A percentile compares a stretch with the other conserved stretches of the same genome.
These are phyloP conservation scores for Eustoma russellianum DNA, from an alignment of 257 asterid species.

Conservation along the genomic window DNA sequence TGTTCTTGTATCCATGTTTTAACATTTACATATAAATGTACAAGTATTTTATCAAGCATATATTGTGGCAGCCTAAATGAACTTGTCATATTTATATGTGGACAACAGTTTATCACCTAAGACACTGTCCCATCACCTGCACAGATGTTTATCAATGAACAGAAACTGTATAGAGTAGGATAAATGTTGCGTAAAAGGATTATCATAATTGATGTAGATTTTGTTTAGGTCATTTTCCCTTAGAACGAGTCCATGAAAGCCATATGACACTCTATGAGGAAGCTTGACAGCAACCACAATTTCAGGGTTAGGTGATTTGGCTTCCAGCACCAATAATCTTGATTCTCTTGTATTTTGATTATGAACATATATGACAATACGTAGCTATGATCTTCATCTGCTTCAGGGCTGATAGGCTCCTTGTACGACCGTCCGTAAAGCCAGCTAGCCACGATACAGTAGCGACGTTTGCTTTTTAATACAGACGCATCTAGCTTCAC, in stretches of 20 bases:
- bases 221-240: conserved; percentile 35
- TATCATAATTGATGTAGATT: no score
- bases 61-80: no score
- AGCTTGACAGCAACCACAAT: conserved; percentile 53
- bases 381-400: conserved; percentile 70
- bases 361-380: conserved; percentile 49
- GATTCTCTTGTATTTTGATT: conserved; percentile 62
- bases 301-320: conserved; percentile 53
- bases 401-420: conserved; percentile 19
- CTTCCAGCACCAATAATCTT: conserved; percentile 61
- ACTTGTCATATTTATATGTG: no score
- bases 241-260: conserved; percentile 73
- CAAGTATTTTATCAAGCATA: no score
- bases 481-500: conserved; percentile 31
- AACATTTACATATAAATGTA: no score
- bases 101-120: no score
- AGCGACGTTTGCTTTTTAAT: conserved; percentile 24
- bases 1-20: no score
- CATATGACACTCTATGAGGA: conserved; percentile 71
- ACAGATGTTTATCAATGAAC: no score
- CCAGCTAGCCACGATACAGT: conserved; percentile 29
- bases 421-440: conserved; percentile 21
- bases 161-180: no score
- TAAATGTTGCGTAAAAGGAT: no score
- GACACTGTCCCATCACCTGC: no score